A percentile compares a stretch with the other conserved stretches of the same genome.
phyloP scores from a whole-genome alignment of 352 stramenopile species.

The Globisporangium apiculatum region DNA sequence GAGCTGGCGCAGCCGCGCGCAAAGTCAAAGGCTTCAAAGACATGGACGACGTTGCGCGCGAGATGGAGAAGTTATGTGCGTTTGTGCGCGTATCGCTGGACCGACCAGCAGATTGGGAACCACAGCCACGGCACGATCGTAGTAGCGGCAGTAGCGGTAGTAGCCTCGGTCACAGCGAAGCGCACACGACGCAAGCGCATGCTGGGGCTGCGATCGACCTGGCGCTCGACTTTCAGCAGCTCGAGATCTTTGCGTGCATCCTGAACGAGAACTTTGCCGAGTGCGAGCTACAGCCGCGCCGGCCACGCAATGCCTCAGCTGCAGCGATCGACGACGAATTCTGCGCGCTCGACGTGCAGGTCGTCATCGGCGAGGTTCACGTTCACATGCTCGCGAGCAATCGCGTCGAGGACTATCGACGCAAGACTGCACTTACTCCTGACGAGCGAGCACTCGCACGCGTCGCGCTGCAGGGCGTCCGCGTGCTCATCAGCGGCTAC shows the following conservation, averaged over 20 bases:
- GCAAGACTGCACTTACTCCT: conserved; percentile 11
- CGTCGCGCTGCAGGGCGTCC: conserved; percentile 30
- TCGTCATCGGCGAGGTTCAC: conserved; percentile 36
- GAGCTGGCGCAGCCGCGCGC: not conserved
- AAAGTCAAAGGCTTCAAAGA: conserved; percentile 16
- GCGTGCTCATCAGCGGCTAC: conserved; percentile 32
- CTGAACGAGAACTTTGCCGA: conserved; percentile 51
- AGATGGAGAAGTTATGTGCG: conserved; percentile 48
- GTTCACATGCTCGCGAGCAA: conserved; percentile 26
- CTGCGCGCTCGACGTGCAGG: conserved; percentile 29
- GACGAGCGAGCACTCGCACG: conserved; percentile 29
- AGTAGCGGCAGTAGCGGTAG: not conserved
- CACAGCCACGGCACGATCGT: not conserved
- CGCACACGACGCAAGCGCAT: not conserved
- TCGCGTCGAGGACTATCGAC: conserved; percentile 4
- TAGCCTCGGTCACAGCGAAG: not conserved
- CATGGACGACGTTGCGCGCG: conserved; percentile 38
- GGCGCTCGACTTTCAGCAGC: conserved; percentile 46
- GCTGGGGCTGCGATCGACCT: conserved; percentile 16
- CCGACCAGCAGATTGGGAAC: conserved; percentile 29
- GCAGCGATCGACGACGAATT: conserved; percentile 27
- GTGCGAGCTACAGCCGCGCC: conserved; percentile 8
- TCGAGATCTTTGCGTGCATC: conserved; percentile 57
- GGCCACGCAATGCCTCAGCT: not conserved
- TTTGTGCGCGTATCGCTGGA: conserved; percentile 28